A percentile compares a stretch with the other conserved stretches of the same genome.
These are phyloP conservation scores for Drechslerella dactyloides DNA, from an alignment of 2,329 filamentous ascomycete species.

Conservation along the genomic window DNA sequence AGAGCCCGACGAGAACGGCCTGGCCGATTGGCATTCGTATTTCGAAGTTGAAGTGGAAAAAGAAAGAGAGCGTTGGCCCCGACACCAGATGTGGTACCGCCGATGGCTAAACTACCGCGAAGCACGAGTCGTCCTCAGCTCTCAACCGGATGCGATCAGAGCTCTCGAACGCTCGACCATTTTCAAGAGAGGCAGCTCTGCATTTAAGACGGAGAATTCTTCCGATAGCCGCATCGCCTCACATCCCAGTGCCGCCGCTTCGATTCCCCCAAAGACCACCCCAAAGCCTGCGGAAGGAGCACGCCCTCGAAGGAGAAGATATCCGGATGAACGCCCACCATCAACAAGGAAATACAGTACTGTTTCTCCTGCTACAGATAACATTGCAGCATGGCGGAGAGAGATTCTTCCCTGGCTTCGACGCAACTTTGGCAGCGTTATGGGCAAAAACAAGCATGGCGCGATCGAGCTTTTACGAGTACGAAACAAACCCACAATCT, in stretches of 20 bases:
- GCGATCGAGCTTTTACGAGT: constrained; percentile 49
- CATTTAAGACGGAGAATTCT: constrained; percentile 15
- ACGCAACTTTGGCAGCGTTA: constrained; percentile 47
- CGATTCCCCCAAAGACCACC: constrained; percentile 11
- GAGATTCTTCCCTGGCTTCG: constrained; percentile 50
- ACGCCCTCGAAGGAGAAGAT: constrained; percentile 39
- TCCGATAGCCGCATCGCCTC: constrained; percentile 16
- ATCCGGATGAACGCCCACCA: constrained; percentile 31
- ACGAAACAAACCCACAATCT: constrained; percentile 49
- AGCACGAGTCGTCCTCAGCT: constrained; percentile 43
- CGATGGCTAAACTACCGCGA: constrained; percentile 49
- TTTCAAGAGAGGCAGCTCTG: constrained; percentile 46
- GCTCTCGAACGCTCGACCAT: constrained; percentile 47
- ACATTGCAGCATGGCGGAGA: constrained; percentile 43
- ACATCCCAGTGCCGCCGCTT: constrained; percentile 2
- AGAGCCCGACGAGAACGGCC: constrained; percentile 47
- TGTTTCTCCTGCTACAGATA: constrained; percentile 43
- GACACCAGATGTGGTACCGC: constrained; percentile 41
- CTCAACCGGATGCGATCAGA: constrained; percentile 43
- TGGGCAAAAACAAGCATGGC: constrained; percentile 50
- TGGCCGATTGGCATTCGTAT: constrained; percentile 50
- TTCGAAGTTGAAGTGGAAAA: constrained; percentile 48
- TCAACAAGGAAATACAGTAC: constrained; percentile 47
- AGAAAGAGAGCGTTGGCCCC: constrained; percentile 44
- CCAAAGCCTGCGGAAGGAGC: constrained; percentile 22